phyloP scores from a whole-genome alignment of 2,329 filamentous ascomycete genomes.

The Sporothrix mexicana region DNA sequence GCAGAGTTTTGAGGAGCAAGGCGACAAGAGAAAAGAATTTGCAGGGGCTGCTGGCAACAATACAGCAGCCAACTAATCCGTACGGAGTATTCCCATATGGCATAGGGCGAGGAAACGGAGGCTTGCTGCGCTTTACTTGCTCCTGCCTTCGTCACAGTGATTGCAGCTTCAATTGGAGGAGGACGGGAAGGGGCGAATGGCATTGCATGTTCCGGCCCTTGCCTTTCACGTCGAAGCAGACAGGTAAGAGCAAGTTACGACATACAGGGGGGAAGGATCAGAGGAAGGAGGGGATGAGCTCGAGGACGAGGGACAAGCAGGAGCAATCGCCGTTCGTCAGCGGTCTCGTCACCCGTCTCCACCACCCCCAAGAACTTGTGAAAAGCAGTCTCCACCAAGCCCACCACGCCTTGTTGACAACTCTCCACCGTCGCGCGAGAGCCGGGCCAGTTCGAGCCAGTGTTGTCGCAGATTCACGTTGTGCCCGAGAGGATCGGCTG shows the following conservation, averaged over 20 bases:
- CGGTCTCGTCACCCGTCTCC: constrained; percentile 22
- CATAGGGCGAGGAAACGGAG: background rate
- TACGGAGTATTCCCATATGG: background rate
- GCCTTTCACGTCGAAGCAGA: background rate
- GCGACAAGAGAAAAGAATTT: background rate
- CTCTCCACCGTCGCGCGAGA: constrained; percentile 11
- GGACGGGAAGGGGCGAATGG: constrained; percentile 17
- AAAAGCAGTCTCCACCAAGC: background rate
- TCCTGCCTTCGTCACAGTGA: constrained; percentile 13
- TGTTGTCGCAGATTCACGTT: constrained; percentile 22
- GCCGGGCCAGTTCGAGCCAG: background rate
- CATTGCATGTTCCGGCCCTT: background rate
- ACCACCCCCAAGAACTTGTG: background rate
- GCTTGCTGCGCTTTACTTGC: constrained; percentile 2
- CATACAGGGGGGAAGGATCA: constrained; percentile 8
- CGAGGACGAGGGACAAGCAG: background rate
- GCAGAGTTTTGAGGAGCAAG: background rate
- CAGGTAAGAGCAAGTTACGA: background rate
- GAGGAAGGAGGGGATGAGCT: background rate
- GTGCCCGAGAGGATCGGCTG: constrained; percentile 13
- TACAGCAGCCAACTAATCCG: constrained; percentile 1
- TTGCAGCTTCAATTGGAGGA: constrained; percentile 26
- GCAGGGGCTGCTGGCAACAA: background rate
- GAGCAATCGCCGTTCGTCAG: constrained; percentile 27
- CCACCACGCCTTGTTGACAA: background rate